Percentiles rank a stretch among this genome's conserved stretches.
phyloP scores from a whole-genome alignment of 495 filamentous ascomycete species.

The Cercophora sp. region DNA sequence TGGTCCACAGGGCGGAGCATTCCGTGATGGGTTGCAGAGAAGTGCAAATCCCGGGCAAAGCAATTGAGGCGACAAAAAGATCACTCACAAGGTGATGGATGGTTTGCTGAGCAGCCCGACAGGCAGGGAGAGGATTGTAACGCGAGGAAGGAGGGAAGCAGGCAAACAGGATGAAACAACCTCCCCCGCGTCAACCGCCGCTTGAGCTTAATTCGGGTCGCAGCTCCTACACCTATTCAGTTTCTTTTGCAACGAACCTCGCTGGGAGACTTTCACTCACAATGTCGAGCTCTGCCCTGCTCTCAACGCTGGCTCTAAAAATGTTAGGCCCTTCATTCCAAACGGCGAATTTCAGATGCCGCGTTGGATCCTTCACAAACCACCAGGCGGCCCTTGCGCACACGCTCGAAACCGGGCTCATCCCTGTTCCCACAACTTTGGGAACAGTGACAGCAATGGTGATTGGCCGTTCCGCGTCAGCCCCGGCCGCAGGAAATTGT shows the following conservation, averaged over 20 bases:
- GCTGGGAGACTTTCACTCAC: no score
- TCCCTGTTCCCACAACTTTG: constrained; percentile 20
- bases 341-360: constrained; percentile 14
- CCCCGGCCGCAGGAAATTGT: constrained; percentile 10
- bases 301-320: not conserved
- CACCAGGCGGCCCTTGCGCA: constrained; percentile 6
- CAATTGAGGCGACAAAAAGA: no score
- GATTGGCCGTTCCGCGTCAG: constrained; percentile 17
- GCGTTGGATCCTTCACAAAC: constrained; percentile 1
- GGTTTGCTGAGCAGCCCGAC: no score
- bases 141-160: no score
- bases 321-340: constrained; percentile 6
- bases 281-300: no score
- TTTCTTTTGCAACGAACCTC: no score
- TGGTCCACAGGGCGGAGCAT: no score
- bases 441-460: constrained; percentile 20
- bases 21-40: no score
- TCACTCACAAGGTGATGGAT: no score
- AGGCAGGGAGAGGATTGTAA: no score
- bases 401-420: constrained; percentile 8
- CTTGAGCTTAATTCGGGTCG: not conserved
- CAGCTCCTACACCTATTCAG: not conserved
- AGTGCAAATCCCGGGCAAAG: no score
- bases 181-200: not conserved
- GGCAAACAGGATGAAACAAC: not conserved